Evolutionary conservation across 2,329 filamentous ascomycete genomes (phyloP).

Genomic region (Hypoxylon sp.): DNA sequence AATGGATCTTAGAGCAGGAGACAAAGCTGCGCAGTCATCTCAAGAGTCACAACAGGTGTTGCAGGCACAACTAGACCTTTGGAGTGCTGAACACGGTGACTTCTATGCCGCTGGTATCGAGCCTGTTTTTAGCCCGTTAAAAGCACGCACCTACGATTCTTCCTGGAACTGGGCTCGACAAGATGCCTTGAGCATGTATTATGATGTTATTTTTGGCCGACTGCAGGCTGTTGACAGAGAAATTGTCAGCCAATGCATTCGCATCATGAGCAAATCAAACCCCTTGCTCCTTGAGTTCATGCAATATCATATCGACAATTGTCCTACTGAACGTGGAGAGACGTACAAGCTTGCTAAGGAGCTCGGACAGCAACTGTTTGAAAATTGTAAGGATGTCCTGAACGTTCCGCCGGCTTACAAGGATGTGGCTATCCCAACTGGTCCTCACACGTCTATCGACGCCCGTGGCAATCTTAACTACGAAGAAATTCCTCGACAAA

Average conservation of each 20-base stretch:
- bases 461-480: slow-evolving; percentile 93
- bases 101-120: slow-evolving; percentile 96
- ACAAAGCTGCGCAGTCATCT: slow-evolving; percentile 89
- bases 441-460: slow-evolving; percentile 92
- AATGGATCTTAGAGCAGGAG: slow-evolving; percentile 95
- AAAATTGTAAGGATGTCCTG: slow-evolving; percentile 96
- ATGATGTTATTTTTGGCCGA: slow-evolving; percentile 97
- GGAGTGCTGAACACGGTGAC: slow-evolving; percentile 95
- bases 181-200: slow-evolving; percentile 98
- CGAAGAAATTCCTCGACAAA: slow-evolving; percentile 86
- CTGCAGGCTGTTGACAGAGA: slow-evolving; percentile 94
- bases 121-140: slow-evolving; percentile 92
- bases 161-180: slow-evolving; percentile 99
- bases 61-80: slow-evolving; percentile 93
- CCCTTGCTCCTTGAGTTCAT: slow-evolving; percentile 97
- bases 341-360: slow-evolving; percentile 98
- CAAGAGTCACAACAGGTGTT: slow-evolving; percentile 89
- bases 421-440: slow-evolving; percentile 93
- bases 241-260: slow-evolving; percentile 98
- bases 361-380: slow-evolving; percentile 91
- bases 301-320: slow-evolving; percentile 99
- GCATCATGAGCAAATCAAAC: slow-evolving; percentile 99
- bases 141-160: slow-evolving; percentile 96
- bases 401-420: slow-evolving; percentile 91
- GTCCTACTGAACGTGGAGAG: slow-evolving; percentile 94